Percentiles rank a stretch among this genome's conserved stretches.
Evolutionary conservation across 768 basidiomycete genomes (phyloP).

Genomic region (Tricholoma flavovirens): DNA sequence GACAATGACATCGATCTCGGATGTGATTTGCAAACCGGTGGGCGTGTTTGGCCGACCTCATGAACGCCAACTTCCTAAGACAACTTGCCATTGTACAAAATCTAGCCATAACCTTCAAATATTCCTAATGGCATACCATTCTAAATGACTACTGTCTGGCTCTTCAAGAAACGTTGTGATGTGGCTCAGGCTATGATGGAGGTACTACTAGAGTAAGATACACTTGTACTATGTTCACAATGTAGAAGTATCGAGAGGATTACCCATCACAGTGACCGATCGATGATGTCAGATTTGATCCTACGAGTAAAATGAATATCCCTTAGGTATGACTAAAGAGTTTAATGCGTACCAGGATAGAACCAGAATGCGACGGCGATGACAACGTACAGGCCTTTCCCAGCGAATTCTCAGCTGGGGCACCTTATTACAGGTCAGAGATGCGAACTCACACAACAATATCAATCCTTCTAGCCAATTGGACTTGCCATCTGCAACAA

Average conservation of each 20-base stretch:
- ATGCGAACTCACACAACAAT: conserved; percentile 14
- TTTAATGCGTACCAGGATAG: conserved; percentile 37
- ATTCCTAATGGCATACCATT: neutral
- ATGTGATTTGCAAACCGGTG: too few species aligned
- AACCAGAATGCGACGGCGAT: conserved; percentile 75
- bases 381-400: conserved; percentile 58
- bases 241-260: neutral
- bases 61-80: neutral
- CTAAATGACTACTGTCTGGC: neutral
- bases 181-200: too few species aligned
- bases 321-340: neutral
- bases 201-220: too few species aligned
- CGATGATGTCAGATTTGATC: conserved; percentile 12
- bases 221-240: neutral
- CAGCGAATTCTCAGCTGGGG: neutral
- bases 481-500: conserved; percentile 74
- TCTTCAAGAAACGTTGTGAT: too few species aligned
- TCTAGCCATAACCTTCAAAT: neutral
- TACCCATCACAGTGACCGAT: conserved; percentile 3
- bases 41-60: neutral
- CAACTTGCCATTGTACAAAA: neutral
- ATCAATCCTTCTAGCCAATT: conserved; percentile 75
- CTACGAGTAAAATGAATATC: conserved; percentile 1
- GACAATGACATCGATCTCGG: too few species aligned
- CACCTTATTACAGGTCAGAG: neutral